Evolutionary conservation across 768 basidiomycete species (phyloP), one percentile per base, ranked within the genome.

Genomic region (Galerina marginata): DNA sequence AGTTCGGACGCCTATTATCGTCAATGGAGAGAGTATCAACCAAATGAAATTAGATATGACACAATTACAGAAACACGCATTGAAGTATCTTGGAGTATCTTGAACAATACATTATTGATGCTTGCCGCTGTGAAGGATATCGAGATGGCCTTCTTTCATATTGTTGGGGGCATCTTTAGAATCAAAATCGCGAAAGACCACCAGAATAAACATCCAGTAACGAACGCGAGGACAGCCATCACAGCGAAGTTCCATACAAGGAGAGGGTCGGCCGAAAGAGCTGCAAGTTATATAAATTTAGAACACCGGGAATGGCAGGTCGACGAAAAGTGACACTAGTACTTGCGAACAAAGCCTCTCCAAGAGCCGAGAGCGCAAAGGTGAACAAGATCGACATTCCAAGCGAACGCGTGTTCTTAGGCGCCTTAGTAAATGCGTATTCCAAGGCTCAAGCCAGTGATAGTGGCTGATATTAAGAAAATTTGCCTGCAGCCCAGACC

Each of bases 341-440:
- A 82, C 86, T 60, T 58, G 88, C 87, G 78, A 60, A 90, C 87
- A 59, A 91, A 1, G 87, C 89, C 71, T 91, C 90, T 29, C 29
- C 6, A 6, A 29, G 29, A 29, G 50, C 84, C 84, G 43, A 75
- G 43, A 92, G 45, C 1, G 90, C 87, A 25, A 71, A 79, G 68
- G 72, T 86, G 71, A 87, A 85, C 29, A 89, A 71, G 25, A 87
- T 61, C 29, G 84, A 77, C 89, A 92, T 92, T 55, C 95, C 91
- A 57, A 95, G 84, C 48, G 90, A 92, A 26, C 87, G 85, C 94
- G 95, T 95, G 74, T 90, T 91, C 73, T 79, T 86, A 7, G 93
- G 93, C 20, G 92, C 93, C 74, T 94, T 92, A 38, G 89, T 91
- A 76, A 89, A 94, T n/a, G 91, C 91, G 67, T 93, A 93, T 71